Percentiles rank a stretch among this genome's conserved stretches.
Conservation (phyloP, 2,329 filamentous ascomycete genomes). For the Ceratocystis cubensis region DNA sequence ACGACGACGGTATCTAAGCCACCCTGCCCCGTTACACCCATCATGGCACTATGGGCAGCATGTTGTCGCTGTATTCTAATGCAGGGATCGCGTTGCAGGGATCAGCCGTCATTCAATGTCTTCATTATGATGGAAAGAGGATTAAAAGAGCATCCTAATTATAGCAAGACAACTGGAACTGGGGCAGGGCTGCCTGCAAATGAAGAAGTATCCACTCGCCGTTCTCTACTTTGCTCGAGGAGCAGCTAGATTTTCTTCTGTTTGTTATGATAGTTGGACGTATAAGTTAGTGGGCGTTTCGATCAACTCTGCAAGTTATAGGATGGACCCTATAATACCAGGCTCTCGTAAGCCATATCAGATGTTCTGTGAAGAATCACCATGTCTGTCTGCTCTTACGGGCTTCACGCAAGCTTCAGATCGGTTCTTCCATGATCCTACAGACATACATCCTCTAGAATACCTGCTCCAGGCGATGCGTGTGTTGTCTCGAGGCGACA, state of each 20-base stretch:
- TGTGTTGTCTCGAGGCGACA: too few relatives aligned
- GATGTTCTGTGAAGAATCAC: not conserved
- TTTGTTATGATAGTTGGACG: not conserved
- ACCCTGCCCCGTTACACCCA: not conserved
- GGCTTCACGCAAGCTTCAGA: not conserved
- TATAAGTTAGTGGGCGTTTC: not conserved
- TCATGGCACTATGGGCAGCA: not conserved
- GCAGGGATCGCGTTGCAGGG: not conserved
- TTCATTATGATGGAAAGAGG: not conserved
- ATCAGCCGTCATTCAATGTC: conserved; percentile 5
- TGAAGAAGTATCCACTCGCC: too few relatives aligned
- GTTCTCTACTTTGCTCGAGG: too few relatives aligned
- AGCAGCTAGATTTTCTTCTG: too few relatives aligned
- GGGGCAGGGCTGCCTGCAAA: too few relatives aligned
- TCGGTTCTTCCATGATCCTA: not conserved
- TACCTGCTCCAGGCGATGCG: too few relatives aligned
- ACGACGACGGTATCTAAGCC: not conserved
- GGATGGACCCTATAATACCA: not conserved
- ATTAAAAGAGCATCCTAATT: not conserved
- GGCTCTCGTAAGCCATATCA: not conserved
- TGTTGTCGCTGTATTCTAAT: not conserved
- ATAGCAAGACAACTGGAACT: not conserved
- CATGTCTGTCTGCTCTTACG: not conserved
- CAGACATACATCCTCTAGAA: not conserved
- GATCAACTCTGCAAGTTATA: not conserved